Base-by-base conservation (phyloP, 23 red algal genomes). In the Gracilaria domingensis region DNA sequence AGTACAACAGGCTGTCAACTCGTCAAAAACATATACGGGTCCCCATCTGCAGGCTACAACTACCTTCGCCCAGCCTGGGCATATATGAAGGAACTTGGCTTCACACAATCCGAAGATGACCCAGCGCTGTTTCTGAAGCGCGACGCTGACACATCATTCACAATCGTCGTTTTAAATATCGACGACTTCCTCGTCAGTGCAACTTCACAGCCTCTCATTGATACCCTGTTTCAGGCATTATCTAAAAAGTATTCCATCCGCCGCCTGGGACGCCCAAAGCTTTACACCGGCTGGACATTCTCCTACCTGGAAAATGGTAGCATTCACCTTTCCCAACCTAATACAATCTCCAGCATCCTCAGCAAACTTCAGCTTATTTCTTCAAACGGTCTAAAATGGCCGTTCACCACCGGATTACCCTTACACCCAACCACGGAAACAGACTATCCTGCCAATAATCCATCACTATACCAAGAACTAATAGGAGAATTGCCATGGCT, bases 401-500 rank as follows among this genome's bases (percentile, higher is more conserved):
- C 54, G 2, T 4, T 12, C 54, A n/a, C 54, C 4, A 18, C 14
- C 7, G 23, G 23, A 6, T 4, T n/a, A 5, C 54, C 14, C 20
- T 12, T 58, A 18, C 54, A n/a, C 23, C 54, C 23, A n/a, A n/a
- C 23, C 7, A 23, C 54, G 14, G 54, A 6, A 23, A 18, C 54
- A 58, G 14, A 18, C 54, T 3, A 18, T 2, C 54, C 54, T 23
- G 8, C 20, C 8, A 5, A 58, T 12, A 58, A 16, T 4, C 14
- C 54, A 12, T 2, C 2, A 71, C 34, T 62, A 11, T 85, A 85
- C 28, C 11, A 70, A 21, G 28, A 34, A 53, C 47, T 85, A 17
- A 13, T 85, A 8, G 81, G 81, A 13, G 28, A 47, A 35, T 60
- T 69, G 8, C 56, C 32, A 16, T 85, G 62, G 57, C 30, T 85